Conservation (phyloP, 768 basidiomycete species). For the Infundibulicybe gibba region DNA sequence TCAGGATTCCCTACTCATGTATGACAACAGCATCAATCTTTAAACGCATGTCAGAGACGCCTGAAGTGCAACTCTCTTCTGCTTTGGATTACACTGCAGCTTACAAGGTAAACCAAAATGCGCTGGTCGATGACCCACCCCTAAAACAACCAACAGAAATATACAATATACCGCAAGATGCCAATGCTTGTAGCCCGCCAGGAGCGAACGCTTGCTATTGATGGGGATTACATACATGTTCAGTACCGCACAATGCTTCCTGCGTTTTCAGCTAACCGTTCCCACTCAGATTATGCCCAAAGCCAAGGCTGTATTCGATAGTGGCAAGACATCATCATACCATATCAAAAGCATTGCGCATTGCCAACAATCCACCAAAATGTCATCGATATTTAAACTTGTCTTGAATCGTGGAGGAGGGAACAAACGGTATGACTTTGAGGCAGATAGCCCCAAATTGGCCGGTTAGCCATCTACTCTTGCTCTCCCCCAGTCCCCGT, state of each 20-base stretch:
- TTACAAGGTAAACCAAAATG: constrained; percentile 62
- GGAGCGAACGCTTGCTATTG: constrained; percentile 89
- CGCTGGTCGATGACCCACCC: background rate
- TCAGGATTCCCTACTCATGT: background rate
- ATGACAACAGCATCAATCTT: constrained; percentile 78
- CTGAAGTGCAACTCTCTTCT: constrained; percentile 51
- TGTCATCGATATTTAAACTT: constrained; percentile 83
- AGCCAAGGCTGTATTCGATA: constrained; percentile 80
- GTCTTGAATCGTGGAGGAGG: constrained; percentile 71
- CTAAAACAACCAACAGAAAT: constrained; percentile 55
- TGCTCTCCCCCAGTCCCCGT: constrained; percentile 1
- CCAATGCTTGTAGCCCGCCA: constrained; percentile 91
- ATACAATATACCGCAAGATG: constrained; percentile 88
- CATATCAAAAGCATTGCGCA: constrained; percentile 85
- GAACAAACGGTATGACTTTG: constrained; percentile 95
- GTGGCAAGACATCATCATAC: constrained; percentile 87
- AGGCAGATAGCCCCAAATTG: constrained; percentile 83
- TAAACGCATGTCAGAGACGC: constrained; percentile 79
- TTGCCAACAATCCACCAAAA: constrained; percentile 81
- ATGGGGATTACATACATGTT: constrained; percentile 92
- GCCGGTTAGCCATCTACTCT: constrained; percentile 52
- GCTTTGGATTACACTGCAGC: constrained; percentile 79
- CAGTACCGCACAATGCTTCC: constrained; percentile 13
- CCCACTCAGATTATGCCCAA: constrained; percentile 82
- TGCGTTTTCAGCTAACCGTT: constrained; percentile 6